Percentiles rank a stretch among this genome's conserved stretches.
Conservation (phyloP, 1,284 basidiomycete genomes). For the Thecaphora thlaspeos region DNA sequence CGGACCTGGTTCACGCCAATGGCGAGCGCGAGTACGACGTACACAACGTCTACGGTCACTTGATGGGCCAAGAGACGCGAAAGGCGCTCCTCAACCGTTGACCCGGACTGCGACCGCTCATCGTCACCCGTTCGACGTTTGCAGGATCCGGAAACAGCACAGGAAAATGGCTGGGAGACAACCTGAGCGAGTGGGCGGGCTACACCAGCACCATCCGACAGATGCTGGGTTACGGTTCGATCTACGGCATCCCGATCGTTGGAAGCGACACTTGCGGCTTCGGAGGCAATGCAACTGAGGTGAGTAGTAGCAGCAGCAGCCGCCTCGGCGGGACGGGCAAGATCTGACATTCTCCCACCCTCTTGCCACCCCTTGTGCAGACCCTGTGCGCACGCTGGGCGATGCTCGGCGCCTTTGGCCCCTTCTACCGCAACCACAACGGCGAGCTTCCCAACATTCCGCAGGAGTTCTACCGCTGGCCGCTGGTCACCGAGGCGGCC, state of each 20-base stretch:
- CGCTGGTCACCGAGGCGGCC: conserved; percentile 30
- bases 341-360: conserved; percentile 2
- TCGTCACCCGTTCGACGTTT: conserved; percentile 40
- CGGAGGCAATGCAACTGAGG: conserved; percentile 69
- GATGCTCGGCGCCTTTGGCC: conserved; percentile 32
- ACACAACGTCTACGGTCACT: conserved; percentile 49
- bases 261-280: conserved; percentile 43
- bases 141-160: conserved; percentile 38
- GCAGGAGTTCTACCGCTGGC: conserved; percentile 43
- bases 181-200: conserved; percentile 64
- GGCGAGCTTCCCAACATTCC: conserved; percentile 26
- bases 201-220: conserved; percentile 67
- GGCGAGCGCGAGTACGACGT: conserved; percentile 48
- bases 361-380: too few species aligned
- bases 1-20: conserved; percentile 59
- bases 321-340: too few species aligned
- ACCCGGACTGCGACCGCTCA: conserved; percentile 39
- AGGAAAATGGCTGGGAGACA: conserved; percentile 65
- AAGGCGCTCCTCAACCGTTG: conserved; percentile 22
- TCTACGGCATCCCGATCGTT: conserved; percentile 56
- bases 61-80: conserved; percentile 29
- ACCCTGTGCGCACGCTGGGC: conserved; percentile 64
- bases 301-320: too few species aligned
- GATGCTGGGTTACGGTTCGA: conserved; percentile 69
- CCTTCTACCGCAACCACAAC: conserved; percentile 43